phyloP scores from a whole-genome alignment of 805 yeast species.

The Candida loeiensis region DNA sequence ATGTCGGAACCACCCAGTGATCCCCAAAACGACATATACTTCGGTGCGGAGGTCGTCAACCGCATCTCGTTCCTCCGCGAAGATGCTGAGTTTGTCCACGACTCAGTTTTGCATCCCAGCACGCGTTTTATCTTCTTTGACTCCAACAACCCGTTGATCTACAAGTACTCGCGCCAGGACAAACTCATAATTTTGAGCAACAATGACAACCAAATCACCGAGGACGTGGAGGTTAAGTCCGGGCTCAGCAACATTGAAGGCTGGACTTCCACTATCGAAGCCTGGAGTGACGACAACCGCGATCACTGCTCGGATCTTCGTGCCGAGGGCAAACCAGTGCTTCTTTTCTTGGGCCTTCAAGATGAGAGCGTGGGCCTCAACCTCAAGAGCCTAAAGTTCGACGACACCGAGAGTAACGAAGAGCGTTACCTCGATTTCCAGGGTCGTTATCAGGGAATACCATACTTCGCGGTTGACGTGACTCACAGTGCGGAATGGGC shows the following conservation, averaged over 20 bases:
- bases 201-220: conserved; percentile 30
- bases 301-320: conserved; percentile 39
- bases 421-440: conserved; percentile 41
- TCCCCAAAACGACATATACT: conserved; percentile 26
- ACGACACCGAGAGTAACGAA: conserved; percentile 16
- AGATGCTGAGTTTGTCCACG: conserved; percentile 47
- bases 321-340: conserved; percentile 31
- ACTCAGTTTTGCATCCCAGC: conserved; percentile 42
- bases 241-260: conserved; percentile 21
- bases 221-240: conserved; percentile 13
- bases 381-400: conserved; percentile 26
- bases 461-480: conserved; percentile 62
- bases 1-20: neutral
- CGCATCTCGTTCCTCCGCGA: conserved; percentile 63
- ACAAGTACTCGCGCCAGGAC: conserved; percentile 21
- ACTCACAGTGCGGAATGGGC: conserved; percentile 41
- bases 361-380: conserved; percentile 44
- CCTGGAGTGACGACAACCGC: conserved; percentile 33
- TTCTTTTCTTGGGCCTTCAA: conserved; percentile 44
- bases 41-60: conserved; percentile 53
- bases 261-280: conserved; percentile 11
- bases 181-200: conserved; percentile 35
- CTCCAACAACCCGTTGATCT: conserved; percentile 30
- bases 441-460: conserved; percentile 54
- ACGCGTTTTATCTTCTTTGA: conserved; percentile 48